These are phyloP conservation scores for Diplodia mutila DNA, from an alignment of 2,329 filamentous ascomycete species.

Conservation along the genomic window DNA sequence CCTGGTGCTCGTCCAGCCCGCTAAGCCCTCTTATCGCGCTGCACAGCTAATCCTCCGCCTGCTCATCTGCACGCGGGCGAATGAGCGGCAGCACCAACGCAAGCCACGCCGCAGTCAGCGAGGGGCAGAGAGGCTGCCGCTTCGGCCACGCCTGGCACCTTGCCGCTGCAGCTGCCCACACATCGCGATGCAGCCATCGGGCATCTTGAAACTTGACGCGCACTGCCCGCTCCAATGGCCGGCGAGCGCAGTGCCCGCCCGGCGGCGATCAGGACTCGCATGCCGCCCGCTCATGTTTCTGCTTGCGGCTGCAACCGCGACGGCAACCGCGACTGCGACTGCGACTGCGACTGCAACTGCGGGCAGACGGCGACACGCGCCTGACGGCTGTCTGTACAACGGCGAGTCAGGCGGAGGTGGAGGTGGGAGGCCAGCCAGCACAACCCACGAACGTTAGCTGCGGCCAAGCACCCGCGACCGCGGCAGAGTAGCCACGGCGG, in stretches of 20 bases:
- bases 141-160: too few species aligned
- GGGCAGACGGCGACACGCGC: background rate
- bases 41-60: background rate
- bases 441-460: constrained; percentile 3
- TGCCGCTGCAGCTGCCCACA: constrained; percentile 4
- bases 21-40: background rate
- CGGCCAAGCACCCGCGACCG: too few species aligned
- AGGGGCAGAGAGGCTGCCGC: background rate
- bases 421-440: too few species aligned
- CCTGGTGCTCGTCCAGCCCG: background rate
- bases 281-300: background rate
- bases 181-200: constrained; percentile 5
- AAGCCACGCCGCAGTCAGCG: constrained; percentile 13
- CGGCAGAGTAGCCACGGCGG: background rate
- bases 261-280: background rate
- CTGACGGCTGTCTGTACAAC: background rate
- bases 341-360: too few species aligned
- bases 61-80: background rate
- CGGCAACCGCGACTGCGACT: too few species aligned
- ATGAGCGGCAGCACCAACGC: constrained; percentile 3
- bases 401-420: constrained; percentile 1
- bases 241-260: background rate
- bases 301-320: constrained; percentile 4
- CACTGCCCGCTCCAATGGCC: background rate
- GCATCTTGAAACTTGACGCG: constrained; percentile 2